A percentile compares a stretch with the other conserved stretches of the same genome.
phyloP scores from a whole-genome alignment of 1,284 basidiomycete species.

The Clitocybe nebularis region DNA sequence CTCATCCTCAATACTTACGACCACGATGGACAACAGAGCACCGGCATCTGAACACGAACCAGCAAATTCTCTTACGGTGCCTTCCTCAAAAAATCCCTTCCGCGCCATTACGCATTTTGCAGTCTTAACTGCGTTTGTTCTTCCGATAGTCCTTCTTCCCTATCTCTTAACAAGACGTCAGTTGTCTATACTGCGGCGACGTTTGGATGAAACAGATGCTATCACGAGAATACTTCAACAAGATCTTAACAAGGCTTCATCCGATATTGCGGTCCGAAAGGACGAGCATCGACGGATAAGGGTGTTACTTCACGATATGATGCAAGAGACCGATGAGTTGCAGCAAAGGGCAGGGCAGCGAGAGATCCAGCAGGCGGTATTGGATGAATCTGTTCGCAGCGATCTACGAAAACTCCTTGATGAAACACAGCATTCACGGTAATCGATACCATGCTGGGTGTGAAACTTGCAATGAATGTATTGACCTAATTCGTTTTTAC shows the following conservation, averaged over 20 bases:
- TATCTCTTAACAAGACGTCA: slow-evolving; percentile 45
- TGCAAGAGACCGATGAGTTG: slow-evolving; percentile 30
- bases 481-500: slow-evolving; percentile 1
- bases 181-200: slow-evolving; percentile 32
- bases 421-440: slow-evolving; percentile 26
- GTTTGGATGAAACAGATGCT: slow-evolving; percentile 31
- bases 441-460: slow-evolving; percentile 19
- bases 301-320: slow-evolving; percentile 26
- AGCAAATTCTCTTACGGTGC: too few relatives aligned
- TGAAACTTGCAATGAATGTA: slow-evolving; percentile 32
- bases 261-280: slow-evolving; percentile 27
- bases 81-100: too few relatives aligned
- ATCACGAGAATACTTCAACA: slow-evolving; percentile 32
- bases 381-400: slow-evolving; percentile 27
- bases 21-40: too few relatives aligned
- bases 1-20: too few relatives aligned
- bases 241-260: slow-evolving; percentile 28
- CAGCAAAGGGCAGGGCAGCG: slow-evolving; percentile 28
- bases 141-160: slow-evolving; percentile 48
- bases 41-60: too few relatives aligned
- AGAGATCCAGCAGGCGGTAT: slow-evolving; percentile 23
- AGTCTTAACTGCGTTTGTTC: slow-evolving; percentile 41
- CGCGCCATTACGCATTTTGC: slow-evolving; percentile 38
- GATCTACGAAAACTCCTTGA: slow-evolving; percentile 34
- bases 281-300: slow-evolving; percentile 29